These are phyloP conservation scores for Solanum bukasovii DNA, from an alignment of 257 asterid species.

Conservation along the genomic window DNA sequence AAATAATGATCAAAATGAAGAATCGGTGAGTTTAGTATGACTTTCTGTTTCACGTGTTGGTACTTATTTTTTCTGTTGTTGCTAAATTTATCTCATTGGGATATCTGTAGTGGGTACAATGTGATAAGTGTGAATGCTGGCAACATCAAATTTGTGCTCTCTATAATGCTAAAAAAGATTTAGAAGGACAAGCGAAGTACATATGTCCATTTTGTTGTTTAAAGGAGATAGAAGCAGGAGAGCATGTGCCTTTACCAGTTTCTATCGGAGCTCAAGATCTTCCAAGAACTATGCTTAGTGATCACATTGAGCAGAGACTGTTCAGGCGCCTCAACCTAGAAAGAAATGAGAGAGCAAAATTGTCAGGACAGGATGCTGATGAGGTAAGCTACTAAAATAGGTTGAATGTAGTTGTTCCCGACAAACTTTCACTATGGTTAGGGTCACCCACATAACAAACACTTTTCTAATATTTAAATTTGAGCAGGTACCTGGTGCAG, in stretches of 20 bases:
- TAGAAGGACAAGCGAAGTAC: constrained; percentile 35
- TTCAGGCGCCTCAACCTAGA: constrained; percentile 41
- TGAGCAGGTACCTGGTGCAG: constrained; percentile 53
- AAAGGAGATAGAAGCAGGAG: constrained; percentile 25
- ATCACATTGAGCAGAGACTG: constrained; percentile 58
- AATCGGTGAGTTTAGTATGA: constrained; percentile 35
- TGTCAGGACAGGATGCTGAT: constrained; percentile 27
- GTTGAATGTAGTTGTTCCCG: not conserved
- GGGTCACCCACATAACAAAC: not conserved
- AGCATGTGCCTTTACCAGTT: constrained; percentile 18
- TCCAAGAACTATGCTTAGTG: constrained; percentile 58
- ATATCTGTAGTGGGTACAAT: constrained; percentile 60
- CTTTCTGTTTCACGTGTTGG: not conserved
- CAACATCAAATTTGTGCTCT: constrained; percentile 76
- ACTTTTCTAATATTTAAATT: constrained; percentile 6
- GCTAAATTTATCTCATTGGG: constrained; percentile 2
- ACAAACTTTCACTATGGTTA: not conserved
- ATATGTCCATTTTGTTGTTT: constrained; percentile 53
- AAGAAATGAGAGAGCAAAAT: constrained; percentile 46
- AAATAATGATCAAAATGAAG: constrained; percentile 26
- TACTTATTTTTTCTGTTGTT: not conserved
- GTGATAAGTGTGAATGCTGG: constrained; percentile 61
- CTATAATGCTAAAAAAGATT: constrained; percentile 39
- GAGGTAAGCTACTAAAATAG: constrained; percentile 29
- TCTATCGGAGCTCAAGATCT: constrained; percentile 49